Evolutionary conservation across 305 asterid species (phyloP), one percentile per base, ranked within the genome.

Genomic region (Fraxinus velutina): DNA sequence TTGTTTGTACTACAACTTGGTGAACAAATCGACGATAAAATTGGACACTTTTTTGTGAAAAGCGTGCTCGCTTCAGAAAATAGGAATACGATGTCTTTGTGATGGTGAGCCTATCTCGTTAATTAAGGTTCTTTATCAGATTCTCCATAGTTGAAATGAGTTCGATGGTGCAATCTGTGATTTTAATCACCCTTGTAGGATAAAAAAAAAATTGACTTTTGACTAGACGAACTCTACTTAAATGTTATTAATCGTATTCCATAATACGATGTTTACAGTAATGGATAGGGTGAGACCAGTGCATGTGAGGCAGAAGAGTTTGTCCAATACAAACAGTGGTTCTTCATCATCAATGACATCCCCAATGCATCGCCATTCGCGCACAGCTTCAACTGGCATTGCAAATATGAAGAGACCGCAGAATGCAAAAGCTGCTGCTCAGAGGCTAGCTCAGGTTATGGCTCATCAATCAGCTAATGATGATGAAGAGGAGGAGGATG

Each of bases 391-490:
- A 6, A 9, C 90, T 27, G 83, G 88, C 70, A 55, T 85, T 19
- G 82, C 87, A 44, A 89, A 83, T 32, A 75, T 89, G 86, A 90
- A 85, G 87, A 90, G 87, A 73, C 93, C 97, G 6, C 96, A 89
- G 78, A 88, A 89, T 79, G 84, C 97, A 22, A 94, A 92, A 88
- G 98, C 92, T 77, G 99, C 99, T 10, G 99, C 99, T 77, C 97
- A 91, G 78, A 90, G 90, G 92, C 94, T 95, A 60, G 99, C 97
- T 50, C 89, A 83, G 86, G 94, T 92, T 36, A 95, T 94, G 99
- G 92, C 99, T 60, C 79, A 86, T 84, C 97, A 93, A 79, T 81
- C 90, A 27, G 85, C 91, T 12, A 93, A 91, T 78, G 97, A 92
- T 0, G 92, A 93, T 6, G 92, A 89, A 13, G 92, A 89, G 4